Base-by-base conservation (phyloP, 177 flowering plant genomes). In the Tripterygium wilfordii region DNA sequence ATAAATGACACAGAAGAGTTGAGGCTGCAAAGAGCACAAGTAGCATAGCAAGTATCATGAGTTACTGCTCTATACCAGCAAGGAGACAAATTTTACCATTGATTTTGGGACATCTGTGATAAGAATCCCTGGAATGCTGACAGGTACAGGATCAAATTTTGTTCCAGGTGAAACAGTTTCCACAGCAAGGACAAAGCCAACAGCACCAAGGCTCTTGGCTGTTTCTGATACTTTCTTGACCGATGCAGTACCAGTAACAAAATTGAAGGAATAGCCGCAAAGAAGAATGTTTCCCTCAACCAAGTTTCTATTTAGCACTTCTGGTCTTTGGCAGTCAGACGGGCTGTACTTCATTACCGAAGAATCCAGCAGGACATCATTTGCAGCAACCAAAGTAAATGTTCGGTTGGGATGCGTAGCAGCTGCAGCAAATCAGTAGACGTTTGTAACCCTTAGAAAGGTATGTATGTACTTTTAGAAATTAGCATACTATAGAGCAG, bases 211-310 rank as follows among this genome's bases (percentile, higher is more conserved):
- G 56, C 73, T 69, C 70, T 71, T 86, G 45, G 96, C 98, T 17
- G 98, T 92, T 65, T 80, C 83, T 23, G 91, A 60, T 4, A 86
- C 98, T 62, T 81, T 85, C 73, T 84, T 80, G 55, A 92, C 61
- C 19, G 96, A 86, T 57, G 98, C 86, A 30, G 83, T 67, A 36
- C 98, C 96, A 44, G 56, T 56, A 58, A 88, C 83, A 75, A 88
- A 92, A 56, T 82, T 86, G 68, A 86, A 88, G 25, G 98, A 92
- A 72, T 92, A 92, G 28, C 98, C 96, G 62, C 98, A 92, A 8
- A 92, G 83, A 67, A 92, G 89, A 67, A 92, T 82, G 45, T 86
- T 88, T 23, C 96, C 98, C 69, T 79, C 63, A 37, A 92, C 82
- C 76, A 82, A 63, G 48, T 78, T 80, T 63, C 70, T 86, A 70